A percentile compares a stretch with the other conserved stretches of the same genome.
These are phyloP conservation scores for Cladosporium sp. DNA, from an alignment of 2,329 filamentous ascomycete genomes.

Conservation along the genomic window DNA sequence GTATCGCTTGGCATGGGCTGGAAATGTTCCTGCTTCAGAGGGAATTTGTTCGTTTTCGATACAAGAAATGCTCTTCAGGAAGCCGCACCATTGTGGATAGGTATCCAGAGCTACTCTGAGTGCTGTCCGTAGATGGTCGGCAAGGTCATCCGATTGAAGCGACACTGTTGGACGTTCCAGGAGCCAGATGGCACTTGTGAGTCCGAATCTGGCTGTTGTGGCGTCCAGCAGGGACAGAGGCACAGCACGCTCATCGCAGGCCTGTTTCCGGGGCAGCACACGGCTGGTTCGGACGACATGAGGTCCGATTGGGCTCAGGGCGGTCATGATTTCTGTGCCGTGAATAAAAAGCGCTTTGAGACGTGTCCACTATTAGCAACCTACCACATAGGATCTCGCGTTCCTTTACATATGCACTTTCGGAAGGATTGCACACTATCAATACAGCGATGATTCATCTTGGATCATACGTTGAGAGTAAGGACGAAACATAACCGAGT, in stretches of 20 bases:
- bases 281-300: neutral
- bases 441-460: neutral
- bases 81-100: constrained; percentile 18
- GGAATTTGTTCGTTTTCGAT: neutral
- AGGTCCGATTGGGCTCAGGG: neutral
- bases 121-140: constrained; percentile 7
- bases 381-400: neutral
- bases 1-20: constrained; percentile 14
- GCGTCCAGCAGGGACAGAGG: constrained; percentile 19
- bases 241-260: neutral
- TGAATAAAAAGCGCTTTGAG: neutral
- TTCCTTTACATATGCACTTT: neutral
- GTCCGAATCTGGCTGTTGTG: constrained; percentile 19
- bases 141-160: neutral
- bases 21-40: constrained; percentile 11
- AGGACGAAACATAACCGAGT: neutral
- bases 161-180: constrained; percentile 15
- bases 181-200: constrained; percentile 20
- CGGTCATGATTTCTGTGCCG: neutral
- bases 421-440: neutral
- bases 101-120: constrained; percentile 8
- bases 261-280: neutral
- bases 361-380: neutral
- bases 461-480: neutral
- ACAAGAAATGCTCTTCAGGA: constrained; percentile 6